Percentiles rank a stretch among this genome's conserved stretches.
phyloP scores from a whole-genome alignment of 305 asterid genomes.

The Rubia peregrina region DNA sequence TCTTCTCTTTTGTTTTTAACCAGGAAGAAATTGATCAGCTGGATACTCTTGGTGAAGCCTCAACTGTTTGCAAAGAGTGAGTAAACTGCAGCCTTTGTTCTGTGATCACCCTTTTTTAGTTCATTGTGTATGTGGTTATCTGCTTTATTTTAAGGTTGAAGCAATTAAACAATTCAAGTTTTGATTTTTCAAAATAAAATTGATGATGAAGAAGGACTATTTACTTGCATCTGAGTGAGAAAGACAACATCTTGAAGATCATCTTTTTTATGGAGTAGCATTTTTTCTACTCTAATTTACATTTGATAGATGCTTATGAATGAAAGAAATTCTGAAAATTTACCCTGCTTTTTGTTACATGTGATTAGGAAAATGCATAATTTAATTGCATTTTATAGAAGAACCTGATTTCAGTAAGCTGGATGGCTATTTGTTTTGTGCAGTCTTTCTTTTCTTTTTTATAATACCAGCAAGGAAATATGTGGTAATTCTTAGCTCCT shows the following conservation, averaged over 20 bases:
- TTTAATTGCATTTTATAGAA: background rate
- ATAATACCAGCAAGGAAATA: background rate
- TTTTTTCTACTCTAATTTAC: background rate
- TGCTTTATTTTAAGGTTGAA: background rate
- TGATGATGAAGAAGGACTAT: background rate
- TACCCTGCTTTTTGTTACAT: background rate
- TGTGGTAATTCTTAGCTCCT: conserved; percentile 2
- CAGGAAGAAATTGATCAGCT: conserved; percentile 70
- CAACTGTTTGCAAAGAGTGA: conserved; percentile 69
- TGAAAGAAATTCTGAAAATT: background rate
- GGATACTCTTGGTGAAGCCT: conserved; percentile 61
- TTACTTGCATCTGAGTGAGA: background rate
- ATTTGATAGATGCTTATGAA: background rate
- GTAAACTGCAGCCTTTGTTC: background rate
- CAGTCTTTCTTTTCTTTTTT: background rate
- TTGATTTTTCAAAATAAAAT: background rate
- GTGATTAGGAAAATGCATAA: background rate
- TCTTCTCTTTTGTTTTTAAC: background rate
- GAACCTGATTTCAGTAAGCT: background rate
- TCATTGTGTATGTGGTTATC: background rate
- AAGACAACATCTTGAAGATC: background rate
- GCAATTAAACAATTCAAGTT: background rate
- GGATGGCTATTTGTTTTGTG: background rate
- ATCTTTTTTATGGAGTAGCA: background rate
- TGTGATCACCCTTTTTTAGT: background rate